Evolutionary conservation across 352 stramenopile species (phyloP).

Genomic region (Phytophthora sp.): DNA sequence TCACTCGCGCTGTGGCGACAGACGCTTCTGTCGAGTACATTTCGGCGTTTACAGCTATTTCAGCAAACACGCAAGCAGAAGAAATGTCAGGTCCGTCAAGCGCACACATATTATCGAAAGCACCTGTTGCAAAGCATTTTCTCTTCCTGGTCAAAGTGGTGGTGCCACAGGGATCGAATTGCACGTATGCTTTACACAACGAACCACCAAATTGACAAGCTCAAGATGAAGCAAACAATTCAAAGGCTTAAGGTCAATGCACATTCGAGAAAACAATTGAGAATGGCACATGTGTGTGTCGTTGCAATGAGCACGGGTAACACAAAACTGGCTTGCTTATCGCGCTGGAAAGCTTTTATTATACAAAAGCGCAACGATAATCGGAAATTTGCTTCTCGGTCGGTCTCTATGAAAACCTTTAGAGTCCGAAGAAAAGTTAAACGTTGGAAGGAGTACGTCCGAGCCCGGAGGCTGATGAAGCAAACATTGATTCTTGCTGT

Average conservation of each 20-base stretch:
- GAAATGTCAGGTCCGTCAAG: neutral
- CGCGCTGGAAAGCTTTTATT: slow-evolving; percentile 22
- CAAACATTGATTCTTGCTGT: slow-evolving; percentile 19
- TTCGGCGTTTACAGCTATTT: slow-evolving; percentile 8
- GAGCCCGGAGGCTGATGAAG: slow-evolving; percentile 28
- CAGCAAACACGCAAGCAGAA: slow-evolving; percentile 7
- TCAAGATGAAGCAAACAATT: slow-evolving; percentile 6
- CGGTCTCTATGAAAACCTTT: slow-evolving; percentile 8
- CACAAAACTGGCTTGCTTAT: slow-evolving; percentile 11
- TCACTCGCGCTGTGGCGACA: slow-evolving; percentile 25
- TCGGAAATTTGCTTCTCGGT: neutral
- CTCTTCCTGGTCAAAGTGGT: slow-evolving; percentile 8
- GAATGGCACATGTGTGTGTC: neutral
- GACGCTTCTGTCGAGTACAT: slow-evolving; percentile 15
- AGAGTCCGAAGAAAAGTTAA: slow-evolving; percentile 21
- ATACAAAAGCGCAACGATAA: neutral
- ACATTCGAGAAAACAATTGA: slow-evolving; percentile 1
- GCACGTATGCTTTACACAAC: neutral
- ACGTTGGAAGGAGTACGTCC: slow-evolving; percentile 26
- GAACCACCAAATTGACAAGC: neutral
- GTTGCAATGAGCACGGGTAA: slow-evolving; percentile 5
- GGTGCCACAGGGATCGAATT: neutral
- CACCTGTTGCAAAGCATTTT: neutral
- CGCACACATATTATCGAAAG: neutral
- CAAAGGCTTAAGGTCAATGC: slow-evolving; percentile 4